A percentile compares a stretch with the other conserved stretches of the same genome.
Evolutionary conservation across 2,329 filamentous ascomycete genomes (phyloP).

Genomic region (Beauveria sp.): DNA sequence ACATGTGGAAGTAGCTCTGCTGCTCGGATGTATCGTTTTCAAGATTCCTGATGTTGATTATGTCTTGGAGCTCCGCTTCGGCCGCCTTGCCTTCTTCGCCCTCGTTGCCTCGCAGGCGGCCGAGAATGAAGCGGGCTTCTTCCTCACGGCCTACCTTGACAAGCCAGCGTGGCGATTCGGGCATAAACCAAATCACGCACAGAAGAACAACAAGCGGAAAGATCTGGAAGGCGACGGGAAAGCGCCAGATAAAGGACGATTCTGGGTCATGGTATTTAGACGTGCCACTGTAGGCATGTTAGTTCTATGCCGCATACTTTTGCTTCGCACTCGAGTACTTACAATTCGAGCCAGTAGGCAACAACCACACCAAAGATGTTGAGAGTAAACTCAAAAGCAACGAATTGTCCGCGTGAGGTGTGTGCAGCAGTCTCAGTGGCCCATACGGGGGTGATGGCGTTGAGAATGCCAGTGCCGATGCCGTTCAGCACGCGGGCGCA

Average conservation of each 20-base stretch:
- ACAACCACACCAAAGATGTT: conserved; percentile 62
- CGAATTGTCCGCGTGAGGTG: conserved; percentile 59
- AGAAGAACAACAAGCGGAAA: conserved; percentile 53
- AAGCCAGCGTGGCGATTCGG: conserved; percentile 62
- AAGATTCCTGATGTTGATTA: conserved; percentile 53
- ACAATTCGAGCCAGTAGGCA: conserved; percentile 52
- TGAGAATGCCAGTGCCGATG: conserved; percentile 62
- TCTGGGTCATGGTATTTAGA: conserved; percentile 52
- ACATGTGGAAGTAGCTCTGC: conserved; percentile 57
- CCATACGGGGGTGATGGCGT: conserved; percentile 65
- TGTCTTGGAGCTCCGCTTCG: conserved; percentile 60
- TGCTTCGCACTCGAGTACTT: background rate
- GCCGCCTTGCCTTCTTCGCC: conserved; percentile 45
- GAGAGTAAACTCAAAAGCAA: conserved; percentile 65
- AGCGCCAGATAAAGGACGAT: conserved; percentile 57
- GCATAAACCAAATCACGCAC: conserved; percentile 55
- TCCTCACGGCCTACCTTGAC: conserved; percentile 58
- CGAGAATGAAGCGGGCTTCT: conserved; percentile 59
- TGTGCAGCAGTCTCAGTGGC: conserved; percentile 63
- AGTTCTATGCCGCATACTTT: background rate
- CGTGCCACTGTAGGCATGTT: conserved; percentile 31
- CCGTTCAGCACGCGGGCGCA: conserved; percentile 45
- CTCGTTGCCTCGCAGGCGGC: conserved; percentile 52
- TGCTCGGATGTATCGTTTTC: conserved; percentile 53
- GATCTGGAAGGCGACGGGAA: conserved; percentile 65